Evolutionary conservation across 305 asterid species (phyloP).

Genomic region (Solanum hybrid): DNA sequence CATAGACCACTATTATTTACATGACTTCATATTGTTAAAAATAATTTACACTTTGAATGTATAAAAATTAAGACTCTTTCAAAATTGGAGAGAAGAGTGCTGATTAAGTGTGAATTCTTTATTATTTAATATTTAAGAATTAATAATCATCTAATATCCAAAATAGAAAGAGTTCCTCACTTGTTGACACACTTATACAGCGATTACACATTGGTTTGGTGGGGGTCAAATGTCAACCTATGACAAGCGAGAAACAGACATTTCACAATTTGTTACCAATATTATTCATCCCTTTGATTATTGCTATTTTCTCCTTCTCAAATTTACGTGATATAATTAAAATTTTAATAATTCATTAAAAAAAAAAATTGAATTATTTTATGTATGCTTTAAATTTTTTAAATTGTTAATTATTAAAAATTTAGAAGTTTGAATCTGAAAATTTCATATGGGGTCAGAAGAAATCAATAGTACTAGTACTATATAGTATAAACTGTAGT

Average conservation of each 20-base stretch:
- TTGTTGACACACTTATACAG: slow-evolving; percentile 24
- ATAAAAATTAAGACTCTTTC: neutral
- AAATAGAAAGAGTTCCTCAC: slow-evolving; percentile 22
- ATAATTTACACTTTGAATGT: neutral
- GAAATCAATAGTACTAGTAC: neutral
- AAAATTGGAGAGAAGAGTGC: neutral
- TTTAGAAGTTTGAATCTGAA: neutral
- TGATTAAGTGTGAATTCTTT: slow-evolving; percentile 5
- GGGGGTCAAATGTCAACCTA: slow-evolving; percentile 55
- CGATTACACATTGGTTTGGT: slow-evolving; percentile 27
- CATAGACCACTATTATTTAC: neutral
- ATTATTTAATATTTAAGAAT: neutral
- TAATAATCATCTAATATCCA: neutral
- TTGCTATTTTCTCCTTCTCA: neutral
- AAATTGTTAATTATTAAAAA: neutral
- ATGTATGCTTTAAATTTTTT: neutral
- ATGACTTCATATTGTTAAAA: neutral
- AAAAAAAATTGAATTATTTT: too few species aligned
- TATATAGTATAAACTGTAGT: slow-evolving; percentile 11
- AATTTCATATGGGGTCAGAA: too few species aligned
- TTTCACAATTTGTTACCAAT: slow-evolving; percentile 14
- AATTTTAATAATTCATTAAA: neutral
- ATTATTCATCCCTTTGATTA: slow-evolving; percentile 37
- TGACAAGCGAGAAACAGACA: slow-evolving; percentile 14
- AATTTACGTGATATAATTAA: neutral